Evolutionary conservation across 768 basidiomycete species (phyloP).

Genomic region (Gelatoporia subvermispora): DNA sequence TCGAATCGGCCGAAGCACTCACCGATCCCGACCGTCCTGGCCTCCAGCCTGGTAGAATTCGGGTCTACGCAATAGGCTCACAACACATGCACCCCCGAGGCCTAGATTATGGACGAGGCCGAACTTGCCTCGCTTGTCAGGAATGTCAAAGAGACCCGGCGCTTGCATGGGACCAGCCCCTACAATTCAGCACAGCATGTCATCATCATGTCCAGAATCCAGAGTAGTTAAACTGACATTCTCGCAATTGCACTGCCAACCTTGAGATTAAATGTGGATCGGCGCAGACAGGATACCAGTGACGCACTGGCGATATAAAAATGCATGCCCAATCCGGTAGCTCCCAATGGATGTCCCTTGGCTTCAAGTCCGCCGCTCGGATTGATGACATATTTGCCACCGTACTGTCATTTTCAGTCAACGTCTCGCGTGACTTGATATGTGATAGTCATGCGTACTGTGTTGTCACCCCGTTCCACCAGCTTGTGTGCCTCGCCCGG

Average conservation of each 20-base stretch:
- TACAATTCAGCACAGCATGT: constrained; percentile 18
- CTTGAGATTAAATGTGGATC: no score
- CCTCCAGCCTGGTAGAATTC: constrained; percentile 71
- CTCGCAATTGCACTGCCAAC: constrained; percentile 62
- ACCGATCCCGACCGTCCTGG: constrained; percentile 64
- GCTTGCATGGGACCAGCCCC: constrained; percentile 87
- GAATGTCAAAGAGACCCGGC: constrained; percentile 55
- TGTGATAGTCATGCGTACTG: constrained; percentile 37
- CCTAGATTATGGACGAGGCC: constrained; percentile 83
- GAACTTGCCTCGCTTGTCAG: constrained; percentile 69
- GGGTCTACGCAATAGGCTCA: constrained; percentile 70
- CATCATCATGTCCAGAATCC: not conserved
- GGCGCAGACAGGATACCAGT: not conserved
- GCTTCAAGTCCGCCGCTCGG: constrained; percentile 84
- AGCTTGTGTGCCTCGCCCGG: constrained; percentile 66
- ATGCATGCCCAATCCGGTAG: constrained; percentile 82
- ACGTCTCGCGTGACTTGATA: not conserved
- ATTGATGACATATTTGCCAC: constrained; percentile 81
- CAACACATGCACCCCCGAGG: constrained; percentile 75
- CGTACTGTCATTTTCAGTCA: constrained; percentile 44
- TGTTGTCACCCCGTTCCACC: constrained; percentile 74
- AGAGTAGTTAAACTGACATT: constrained; percentile 38
- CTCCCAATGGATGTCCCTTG: constrained; percentile 85
- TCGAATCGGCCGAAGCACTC: constrained; percentile 5
- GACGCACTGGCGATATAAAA: constrained; percentile 75